A percentile compares a stretch with the other conserved stretches of the same genome.
These are phyloP conservation scores for Antonospora locustae DNA, from an alignment of 371 early-diverging fungal species.

Conservation along the genomic window DNA sequence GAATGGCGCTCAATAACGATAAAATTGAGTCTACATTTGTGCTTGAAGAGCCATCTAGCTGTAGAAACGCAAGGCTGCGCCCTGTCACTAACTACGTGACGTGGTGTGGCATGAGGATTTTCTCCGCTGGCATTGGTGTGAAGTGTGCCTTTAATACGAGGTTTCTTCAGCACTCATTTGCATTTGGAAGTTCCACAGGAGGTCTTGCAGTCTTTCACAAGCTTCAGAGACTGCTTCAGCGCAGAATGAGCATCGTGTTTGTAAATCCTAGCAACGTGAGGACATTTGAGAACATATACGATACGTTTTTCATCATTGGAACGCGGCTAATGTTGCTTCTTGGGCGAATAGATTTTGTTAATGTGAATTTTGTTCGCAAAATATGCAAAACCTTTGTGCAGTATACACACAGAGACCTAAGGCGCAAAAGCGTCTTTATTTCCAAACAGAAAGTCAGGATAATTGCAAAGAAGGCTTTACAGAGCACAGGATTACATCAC, in stretches of 20 bases:
- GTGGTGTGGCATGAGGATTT: constrained; percentile 43
- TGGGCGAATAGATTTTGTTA: constrained; percentile 33
- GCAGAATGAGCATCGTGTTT: constrained; percentile 6
- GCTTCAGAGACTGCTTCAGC: constrained; percentile 14
- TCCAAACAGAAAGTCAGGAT: constrained; percentile 15
- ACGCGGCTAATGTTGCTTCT: constrained; percentile 20
- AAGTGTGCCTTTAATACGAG: constrained; percentile 10
- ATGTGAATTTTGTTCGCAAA: constrained; percentile 18
- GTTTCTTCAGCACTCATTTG: constrained; percentile 11
- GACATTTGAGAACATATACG: constrained; percentile 40
- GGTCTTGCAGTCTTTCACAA: constrained; percentile 16
- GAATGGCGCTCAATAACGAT: constrained; percentile 22
- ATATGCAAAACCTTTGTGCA: constrained; percentile 5
- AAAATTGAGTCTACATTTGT: constrained; percentile 43
- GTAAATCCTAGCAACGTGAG: constrained; percentile 27
- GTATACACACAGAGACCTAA: constrained; percentile 1
- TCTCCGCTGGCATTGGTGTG: constrained; percentile 2
- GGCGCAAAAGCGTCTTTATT: constrained; percentile 3
- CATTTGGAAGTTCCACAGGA: neutral
- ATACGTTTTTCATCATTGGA: constrained; percentile 20
- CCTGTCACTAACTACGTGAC: constrained; percentile 5
- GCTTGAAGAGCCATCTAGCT: neutral
- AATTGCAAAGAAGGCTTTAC: constrained; percentile 10
- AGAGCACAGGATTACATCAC: neutral
- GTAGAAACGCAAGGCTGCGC: neutral